Evolutionary conservation across 2,329 filamentous ascomycete species (phyloP).

Genomic region (Botrytis elliptica): DNA sequence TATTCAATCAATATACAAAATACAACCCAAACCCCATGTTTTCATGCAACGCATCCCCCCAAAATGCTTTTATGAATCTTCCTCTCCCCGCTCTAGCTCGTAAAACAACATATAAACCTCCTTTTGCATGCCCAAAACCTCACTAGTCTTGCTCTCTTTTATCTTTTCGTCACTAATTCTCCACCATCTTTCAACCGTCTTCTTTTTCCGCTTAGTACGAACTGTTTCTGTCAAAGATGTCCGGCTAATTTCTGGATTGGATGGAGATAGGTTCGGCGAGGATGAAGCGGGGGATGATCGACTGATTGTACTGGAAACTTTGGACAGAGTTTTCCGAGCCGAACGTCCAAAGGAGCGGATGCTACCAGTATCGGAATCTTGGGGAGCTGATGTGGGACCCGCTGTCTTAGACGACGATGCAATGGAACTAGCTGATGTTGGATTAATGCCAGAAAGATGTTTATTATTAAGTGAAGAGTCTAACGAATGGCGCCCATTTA

Average conservation of each 20-base stretch:
- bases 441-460: conserved; percentile 19
- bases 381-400: conserved; percentile 32
- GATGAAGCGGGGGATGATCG: conserved; percentile 25
- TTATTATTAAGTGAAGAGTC: conserved; percentile 22
- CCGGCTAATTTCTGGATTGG: conserved; percentile 1
- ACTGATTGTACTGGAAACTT: conserved; percentile 28
- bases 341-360: conserved; percentile 57
- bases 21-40: not conserved
- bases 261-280: conserved; percentile 19
- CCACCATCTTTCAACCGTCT: conserved; percentile 82
- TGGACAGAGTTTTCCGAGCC: conserved; percentile 54
- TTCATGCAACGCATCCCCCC: not conserved
- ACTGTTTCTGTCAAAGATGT: conserved; percentile 24
- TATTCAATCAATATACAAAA: conserved; percentile 10
- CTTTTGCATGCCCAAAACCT: conserved; percentile 89
- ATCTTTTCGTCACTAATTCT: conserved; percentile 96
- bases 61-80: conserved; percentile 21
- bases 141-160: conserved; percentile 87
- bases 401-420: conserved; percentile 24
- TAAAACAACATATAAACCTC: conserved; percentile 98
- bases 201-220: conserved; percentile 55
- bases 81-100: conserved; percentile 58
- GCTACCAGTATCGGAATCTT: conserved; percentile 51
- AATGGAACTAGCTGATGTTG: conserved; percentile 25
- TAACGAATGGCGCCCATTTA: conserved; percentile 24